A percentile compares a stretch with the other conserved stretches of the same genome.
These are phyloP conservation scores for Coniochaeta sp. DNA, from an alignment of 2,329 filamentous ascomycete genomes.

Conservation along the genomic window DNA sequence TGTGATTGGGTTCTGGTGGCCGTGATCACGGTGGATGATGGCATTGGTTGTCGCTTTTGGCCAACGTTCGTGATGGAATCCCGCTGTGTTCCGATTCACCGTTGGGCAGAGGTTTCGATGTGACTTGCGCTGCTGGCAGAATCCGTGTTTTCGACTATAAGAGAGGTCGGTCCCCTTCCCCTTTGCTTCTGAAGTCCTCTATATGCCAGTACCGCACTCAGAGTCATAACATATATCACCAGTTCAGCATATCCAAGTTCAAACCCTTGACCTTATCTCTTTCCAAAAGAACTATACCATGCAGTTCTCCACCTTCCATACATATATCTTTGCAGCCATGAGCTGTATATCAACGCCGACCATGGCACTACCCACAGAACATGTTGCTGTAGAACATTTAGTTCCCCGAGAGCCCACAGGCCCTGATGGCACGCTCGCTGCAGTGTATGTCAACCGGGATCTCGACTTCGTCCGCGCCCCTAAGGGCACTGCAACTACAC, in stretches of 20 bases:
- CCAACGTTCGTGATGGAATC: neutral
- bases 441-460: neutral
- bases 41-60: neutral
- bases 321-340: neutral
- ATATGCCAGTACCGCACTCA: neutral
- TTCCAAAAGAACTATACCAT: neutral
- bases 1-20: neutral
- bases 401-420: neutral
- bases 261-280: neutral
- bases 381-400: neutral
- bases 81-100: neutral
- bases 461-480: neutral
- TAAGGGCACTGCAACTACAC: neutral
- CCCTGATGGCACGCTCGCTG: neutral
- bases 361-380: neutral
- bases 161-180: neutral
- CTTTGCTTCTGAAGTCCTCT: neutral
- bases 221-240: too few species aligned
- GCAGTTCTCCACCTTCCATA: neutral
- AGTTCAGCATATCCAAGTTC: neutral
- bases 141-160: neutral
- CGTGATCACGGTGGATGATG: neutral
- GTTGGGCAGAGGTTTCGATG: neutral
- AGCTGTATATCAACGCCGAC: neutral
- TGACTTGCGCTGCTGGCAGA: neutral